These are phyloP conservation scores for Fusarium sp. DNA, from an alignment of 2,329 filamentous ascomycete species.

Conservation along the genomic window DNA sequence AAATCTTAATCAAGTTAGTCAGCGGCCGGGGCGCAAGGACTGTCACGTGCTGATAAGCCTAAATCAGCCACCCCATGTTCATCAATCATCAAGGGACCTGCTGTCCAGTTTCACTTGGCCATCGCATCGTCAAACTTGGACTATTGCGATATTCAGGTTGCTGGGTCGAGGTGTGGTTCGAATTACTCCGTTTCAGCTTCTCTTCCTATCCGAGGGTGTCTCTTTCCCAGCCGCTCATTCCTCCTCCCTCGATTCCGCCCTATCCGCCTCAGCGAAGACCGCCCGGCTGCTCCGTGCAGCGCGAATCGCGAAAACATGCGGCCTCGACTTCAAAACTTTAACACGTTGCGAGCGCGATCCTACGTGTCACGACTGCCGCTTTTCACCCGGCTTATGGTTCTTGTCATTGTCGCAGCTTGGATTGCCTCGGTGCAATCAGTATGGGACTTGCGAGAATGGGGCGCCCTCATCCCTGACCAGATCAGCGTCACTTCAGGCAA, in stretches of 20 bases:
- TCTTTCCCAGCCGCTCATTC: background rate
- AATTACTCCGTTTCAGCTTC: slow-evolving; percentile 6
- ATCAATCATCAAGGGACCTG: slow-evolving; percentile 25
- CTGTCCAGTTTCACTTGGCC: slow-evolving; percentile 38
- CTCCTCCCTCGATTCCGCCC: background rate
- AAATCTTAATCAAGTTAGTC: background rate
- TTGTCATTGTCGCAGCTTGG: slow-evolving; percentile 73
- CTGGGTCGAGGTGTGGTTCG: slow-evolving; percentile 22
- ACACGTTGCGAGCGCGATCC: slow-evolving; percentile 78
- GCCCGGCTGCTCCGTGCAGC: slow-evolving; percentile 42
- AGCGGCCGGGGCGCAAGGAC: background rate
- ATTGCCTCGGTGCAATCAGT: slow-evolving; percentile 74
- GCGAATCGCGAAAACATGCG: slow-evolving; percentile 45
- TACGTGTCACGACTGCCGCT: slow-evolving; percentile 89
- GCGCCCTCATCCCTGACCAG: slow-evolving; percentile 81
- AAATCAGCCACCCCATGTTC: slow-evolving; percentile 21
- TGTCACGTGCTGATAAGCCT: slow-evolving; percentile 41
- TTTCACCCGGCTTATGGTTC: slow-evolving; percentile 79
- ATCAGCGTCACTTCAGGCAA: slow-evolving; percentile 77
- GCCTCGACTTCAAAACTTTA: slow-evolving; percentile 64
- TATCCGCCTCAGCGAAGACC: slow-evolving; percentile 15
- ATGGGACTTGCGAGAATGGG: slow-evolving; percentile 82
- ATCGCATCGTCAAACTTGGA: slow-evolving; percentile 17
- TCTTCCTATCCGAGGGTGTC: background rate
- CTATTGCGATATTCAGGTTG: slow-evolving; percentile 25